Conservation (phyloP, 352 stramenopile species). For the Globisporangium ultimum region DNA sequence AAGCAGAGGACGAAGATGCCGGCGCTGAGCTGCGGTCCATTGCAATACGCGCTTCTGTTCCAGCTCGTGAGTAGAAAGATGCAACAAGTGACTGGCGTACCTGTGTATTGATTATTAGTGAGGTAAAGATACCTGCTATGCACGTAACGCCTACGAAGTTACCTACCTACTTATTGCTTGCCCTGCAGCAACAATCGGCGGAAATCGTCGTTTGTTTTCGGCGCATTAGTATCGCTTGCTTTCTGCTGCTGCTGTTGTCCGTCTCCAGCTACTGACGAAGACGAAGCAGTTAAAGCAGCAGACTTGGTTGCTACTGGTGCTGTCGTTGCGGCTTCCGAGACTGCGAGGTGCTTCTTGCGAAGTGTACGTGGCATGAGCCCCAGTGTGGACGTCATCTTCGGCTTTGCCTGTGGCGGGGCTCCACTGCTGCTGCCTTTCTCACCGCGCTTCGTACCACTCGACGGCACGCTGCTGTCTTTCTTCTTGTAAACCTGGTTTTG, state of each 20-base stretch:
- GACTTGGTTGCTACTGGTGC: background rate
- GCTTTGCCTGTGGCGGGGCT: slow-evolving; percentile 4
- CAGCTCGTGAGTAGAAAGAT: too few relatives aligned
- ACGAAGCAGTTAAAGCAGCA: background rate
- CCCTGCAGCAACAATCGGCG: slow-evolving; percentile 46
- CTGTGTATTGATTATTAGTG: too few relatives aligned
- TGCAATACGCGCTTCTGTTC: background rate
- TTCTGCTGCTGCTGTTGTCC: background rate
- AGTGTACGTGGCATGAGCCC: slow-evolving; percentile 58
- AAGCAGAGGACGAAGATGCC: background rate
- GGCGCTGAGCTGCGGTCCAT: slow-evolving; percentile 3
- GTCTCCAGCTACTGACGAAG: background rate
- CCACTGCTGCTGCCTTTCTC: background rate
- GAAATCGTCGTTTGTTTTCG: slow-evolving; percentile 75
- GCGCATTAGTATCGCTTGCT: slow-evolving; percentile 5
- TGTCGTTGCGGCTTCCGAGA: background rate
- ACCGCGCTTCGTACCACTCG: too few relatives aligned
- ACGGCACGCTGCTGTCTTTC: slow-evolving; percentile 6
- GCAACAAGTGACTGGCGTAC: too few relatives aligned
- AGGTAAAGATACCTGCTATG: too few relatives aligned
- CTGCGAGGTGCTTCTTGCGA: slow-evolving; percentile 22
- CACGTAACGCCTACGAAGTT: background rate
- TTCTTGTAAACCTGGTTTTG: slow-evolving; percentile 14
- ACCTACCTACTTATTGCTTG: slow-evolving; percentile 22
- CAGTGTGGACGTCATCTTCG: slow-evolving; percentile 16